A percentile compares a stretch with the other conserved stretches of the same genome.
Evolutionary conservation across 2,329 filamentous ascomycete species (phyloP).

Genomic region (Hypoxylon sp.): DNA sequence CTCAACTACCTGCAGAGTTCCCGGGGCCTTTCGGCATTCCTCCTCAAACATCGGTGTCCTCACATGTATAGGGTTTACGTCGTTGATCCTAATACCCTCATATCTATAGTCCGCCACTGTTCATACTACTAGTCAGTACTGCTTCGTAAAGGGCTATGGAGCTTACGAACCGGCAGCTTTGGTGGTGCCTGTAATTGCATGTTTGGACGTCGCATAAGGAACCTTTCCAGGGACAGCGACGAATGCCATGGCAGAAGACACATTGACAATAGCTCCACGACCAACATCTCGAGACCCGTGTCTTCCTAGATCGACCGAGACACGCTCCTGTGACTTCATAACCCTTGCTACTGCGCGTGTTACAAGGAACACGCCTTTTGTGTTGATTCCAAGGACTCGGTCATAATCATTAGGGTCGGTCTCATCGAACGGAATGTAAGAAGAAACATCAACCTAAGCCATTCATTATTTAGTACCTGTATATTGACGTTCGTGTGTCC

Average conservation of each 20-base stretch:
- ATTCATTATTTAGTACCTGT: background rate
- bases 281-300: conserved; percentile 41
- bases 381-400: conserved; percentile 45
- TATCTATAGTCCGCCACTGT: conserved; percentile 44
- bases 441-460: conserved; percentile 40
- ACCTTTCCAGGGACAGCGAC: conserved; percentile 40
- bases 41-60: conserved; percentile 45
- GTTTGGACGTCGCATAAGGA: conserved; percentile 50
- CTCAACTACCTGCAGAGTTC: conserved; percentile 27
- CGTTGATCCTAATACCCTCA: conserved; percentile 41
- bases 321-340: conserved; percentile 44
- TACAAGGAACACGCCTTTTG: conserved; percentile 43
- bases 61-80: conserved; percentile 44
- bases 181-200: conserved; percentile 49
- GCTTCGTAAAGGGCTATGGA: background rate
- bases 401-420: conserved; percentile 45
- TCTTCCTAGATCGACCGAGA: conserved; percentile 32
- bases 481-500: background rate
- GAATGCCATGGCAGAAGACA: conserved; percentile 48
- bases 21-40: conserved; percentile 38
- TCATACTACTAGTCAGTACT: conserved; percentile 2
- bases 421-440: conserved; percentile 46
- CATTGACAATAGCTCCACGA: conserved; percentile 54
- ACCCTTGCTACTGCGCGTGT: conserved; percentile 36
- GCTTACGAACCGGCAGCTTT: conserved; percentile 39